phyloP scores from a whole-genome alignment of 768 basidiomycete genomes.

The Tricholoma terreum region DNA sequence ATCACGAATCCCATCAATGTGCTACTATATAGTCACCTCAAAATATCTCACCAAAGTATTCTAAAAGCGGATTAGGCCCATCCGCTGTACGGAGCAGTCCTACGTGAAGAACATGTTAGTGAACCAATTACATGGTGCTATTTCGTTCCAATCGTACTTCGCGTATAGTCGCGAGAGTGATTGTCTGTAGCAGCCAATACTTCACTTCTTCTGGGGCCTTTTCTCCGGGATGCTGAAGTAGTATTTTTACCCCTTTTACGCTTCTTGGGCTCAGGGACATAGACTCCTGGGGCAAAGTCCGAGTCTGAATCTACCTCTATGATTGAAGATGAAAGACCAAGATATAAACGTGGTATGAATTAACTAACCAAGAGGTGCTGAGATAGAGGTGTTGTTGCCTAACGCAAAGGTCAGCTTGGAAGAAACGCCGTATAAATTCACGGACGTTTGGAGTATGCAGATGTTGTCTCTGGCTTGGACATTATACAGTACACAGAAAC shows the following conservation, averaged over 20 bases:
- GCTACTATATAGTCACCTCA: background rate
- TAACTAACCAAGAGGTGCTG: slow-evolving; percentile 34
- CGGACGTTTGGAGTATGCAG: slow-evolving; percentile 30
- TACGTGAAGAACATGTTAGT: background rate
- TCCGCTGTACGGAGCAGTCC: slow-evolving; percentile 1
- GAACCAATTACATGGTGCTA: background rate
- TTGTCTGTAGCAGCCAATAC: background rate
- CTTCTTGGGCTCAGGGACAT: slow-evolving; percentile 30
- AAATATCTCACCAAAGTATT: slow-evolving; percentile 46
- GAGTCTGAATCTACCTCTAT: slow-evolving; percentile 47
- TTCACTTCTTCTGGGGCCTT: slow-evolving; percentile 15
- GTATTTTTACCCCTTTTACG: slow-evolving; percentile 18
- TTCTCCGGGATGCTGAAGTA: slow-evolving; percentile 12
- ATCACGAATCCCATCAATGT: slow-evolving; percentile 18
- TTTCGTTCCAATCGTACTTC: background rate
- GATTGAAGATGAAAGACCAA: background rate
- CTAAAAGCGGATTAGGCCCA: slow-evolving; percentile 41
- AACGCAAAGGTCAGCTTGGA: background rate
- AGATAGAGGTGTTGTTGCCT: slow-evolving; percentile 33
- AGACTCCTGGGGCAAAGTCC: slow-evolving; percentile 44
- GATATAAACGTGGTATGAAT: background rate
- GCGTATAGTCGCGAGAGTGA: background rate
- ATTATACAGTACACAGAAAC: slow-evolving; percentile 19
- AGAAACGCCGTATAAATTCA: background rate
- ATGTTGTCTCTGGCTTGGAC: slow-evolving; percentile 34